Evolutionary conservation across 2,329 filamentous ascomycete genomes (phyloP).

Genomic region (Biscogniauxia sp.): DNA sequence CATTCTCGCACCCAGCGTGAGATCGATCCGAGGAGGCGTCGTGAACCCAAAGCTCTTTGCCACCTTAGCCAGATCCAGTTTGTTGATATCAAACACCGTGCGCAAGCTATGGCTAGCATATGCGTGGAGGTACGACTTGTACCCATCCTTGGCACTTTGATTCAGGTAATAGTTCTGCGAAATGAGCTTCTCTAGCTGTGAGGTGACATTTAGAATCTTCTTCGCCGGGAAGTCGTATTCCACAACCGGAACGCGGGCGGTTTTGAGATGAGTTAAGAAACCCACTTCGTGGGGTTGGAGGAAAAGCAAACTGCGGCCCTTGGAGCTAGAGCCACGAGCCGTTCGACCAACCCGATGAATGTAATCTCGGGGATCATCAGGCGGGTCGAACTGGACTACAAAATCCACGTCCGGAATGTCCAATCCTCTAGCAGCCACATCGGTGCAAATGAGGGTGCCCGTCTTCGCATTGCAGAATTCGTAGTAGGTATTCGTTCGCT

Average conservation of each 20-base stretch:
- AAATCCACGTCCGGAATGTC: conserved; percentile 96
- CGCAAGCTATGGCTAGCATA: conserved; percentile 85
- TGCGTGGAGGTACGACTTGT: conserved; percentile 88
- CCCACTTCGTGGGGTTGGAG: conserved; percentile 88
- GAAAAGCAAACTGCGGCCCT: conserved; percentile 89
- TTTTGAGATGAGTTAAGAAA: conserved; percentile 87
- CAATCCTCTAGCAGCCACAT: conserved; percentile 90
- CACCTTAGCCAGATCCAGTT: conserved; percentile 78
- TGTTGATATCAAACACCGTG: conserved; percentile 81
- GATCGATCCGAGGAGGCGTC: conserved; percentile 74
- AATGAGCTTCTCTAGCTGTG: conserved; percentile 91
- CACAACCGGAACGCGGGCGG: conserved; percentile 86
- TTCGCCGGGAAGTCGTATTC: conserved; percentile 94
- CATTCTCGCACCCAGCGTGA: conserved; percentile 75
- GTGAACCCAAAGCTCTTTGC: conserved; percentile 81
- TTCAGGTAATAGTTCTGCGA: conserved; percentile 96
- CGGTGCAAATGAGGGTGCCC: conserved; percentile 91
- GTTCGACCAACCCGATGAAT: conserved; percentile 89
- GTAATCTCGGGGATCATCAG: conserved; percentile 69
- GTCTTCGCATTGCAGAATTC: conserved; percentile 82
- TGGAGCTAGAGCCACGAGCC: conserved; percentile 77
- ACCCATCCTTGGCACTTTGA: conserved; percentile 76
- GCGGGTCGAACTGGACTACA: conserved; percentile 94
- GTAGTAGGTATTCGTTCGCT: conserved; percentile 98
- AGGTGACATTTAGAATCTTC: conserved; percentile 88